phyloP scores from a whole-genome alignment of 495 filamentous ascomycete genomes.

The Aspergillus campestris region DNA sequence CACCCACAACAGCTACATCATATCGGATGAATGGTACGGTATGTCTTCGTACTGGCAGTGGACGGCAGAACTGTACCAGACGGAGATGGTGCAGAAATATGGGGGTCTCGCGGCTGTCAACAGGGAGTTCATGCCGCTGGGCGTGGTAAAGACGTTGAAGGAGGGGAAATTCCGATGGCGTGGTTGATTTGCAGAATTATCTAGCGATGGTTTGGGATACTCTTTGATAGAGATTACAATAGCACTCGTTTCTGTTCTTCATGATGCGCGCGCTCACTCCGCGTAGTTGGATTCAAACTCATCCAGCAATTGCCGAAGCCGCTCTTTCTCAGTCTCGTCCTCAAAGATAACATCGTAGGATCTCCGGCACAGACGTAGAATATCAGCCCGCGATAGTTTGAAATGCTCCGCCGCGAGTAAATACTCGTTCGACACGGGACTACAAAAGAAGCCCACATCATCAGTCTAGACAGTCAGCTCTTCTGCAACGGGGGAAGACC shows the following conservation, averaged over 20 bases:
- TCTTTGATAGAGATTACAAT: not conserved
- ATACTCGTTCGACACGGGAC: conserved; percentile 74
- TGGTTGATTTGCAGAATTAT: conserved; percentile 16
- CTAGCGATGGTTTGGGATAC: not conserved
- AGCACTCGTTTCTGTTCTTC: not conserved
- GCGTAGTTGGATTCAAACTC: conserved; percentile 15
- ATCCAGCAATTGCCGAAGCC: conserved; percentile 43
- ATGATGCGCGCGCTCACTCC: not conserved
- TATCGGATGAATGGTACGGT: conserved; percentile 21
- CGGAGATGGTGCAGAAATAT: conserved; percentile 50
- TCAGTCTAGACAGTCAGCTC: conserved; percentile 51
- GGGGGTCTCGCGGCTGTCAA: conserved; percentile 57
- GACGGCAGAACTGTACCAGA: conserved; percentile 51
- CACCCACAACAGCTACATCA: conserved; percentile 11
- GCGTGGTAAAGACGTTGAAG: conserved; percentile 55
- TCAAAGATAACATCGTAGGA: conserved; percentile 58
- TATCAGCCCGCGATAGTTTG: conserved; percentile 41
- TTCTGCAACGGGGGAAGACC: too few relatives aligned
- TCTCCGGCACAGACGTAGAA: conserved; percentile 48
- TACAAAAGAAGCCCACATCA: conserved; percentile 79
- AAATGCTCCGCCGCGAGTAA: conserved; percentile 66
- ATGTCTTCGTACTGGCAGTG: conserved; percentile 56
- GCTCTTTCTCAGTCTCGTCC: conserved; percentile 49
- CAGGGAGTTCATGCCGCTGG: conserved; percentile 52
- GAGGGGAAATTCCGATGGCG: conserved; percentile 54